Evolutionary conservation across 805 yeast genomes (phyloP), one percentile per base, ranked within the genome.

Genomic region (Wickerhamomyces pijperi): DNA sequence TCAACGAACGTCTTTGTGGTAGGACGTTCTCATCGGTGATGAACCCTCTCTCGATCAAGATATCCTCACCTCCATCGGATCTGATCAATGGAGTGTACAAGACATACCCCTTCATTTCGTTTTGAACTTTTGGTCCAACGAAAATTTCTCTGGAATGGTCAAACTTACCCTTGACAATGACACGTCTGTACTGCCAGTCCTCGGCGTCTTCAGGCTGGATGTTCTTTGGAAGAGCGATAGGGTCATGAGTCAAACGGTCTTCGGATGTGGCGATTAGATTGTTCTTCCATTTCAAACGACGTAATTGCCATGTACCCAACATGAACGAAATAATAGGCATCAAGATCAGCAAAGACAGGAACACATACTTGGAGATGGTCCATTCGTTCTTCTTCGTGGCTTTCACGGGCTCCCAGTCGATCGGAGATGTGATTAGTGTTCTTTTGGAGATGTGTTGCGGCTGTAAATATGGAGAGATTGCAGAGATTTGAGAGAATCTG

Each of bases 41-140:
- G 94, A 97, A 92, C 14, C 98, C 98, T 47, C 98, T 72, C 56
- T 85, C 94, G 21, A 92, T 71, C 39, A 92, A 63, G 15, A 92
- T 65, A 39, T 83, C 88, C 36, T 78, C 72, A 2, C 87, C 92
- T 19, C 86, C 83, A 44, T 74, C 77, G 4, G 74, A 64, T 43
- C 94, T 74, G 19, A 76, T 70, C 50, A 92, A 75, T 12, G 98
- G 97, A 5, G 94, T 81, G 23, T 83, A 75, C 5, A 90, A 69
- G 19, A 74, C 61, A 57, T 84, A 92, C 1, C 98, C 98, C 41
- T 76, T 71, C 46, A 66, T 64, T 35, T 79, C 85, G 44, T 85
- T 78, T 46, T 70, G 68, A 36, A 82, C 66, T 46, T 96, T 70
- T 5, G 98, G 97, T 0, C 97, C 97, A 38, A 92, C 85, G 51